Evolutionary conservation across 306 rosid genomes (phyloP), one percentile per base, ranked within the genome.

Genomic region (Dalbergia cochinchinensis): DNA sequence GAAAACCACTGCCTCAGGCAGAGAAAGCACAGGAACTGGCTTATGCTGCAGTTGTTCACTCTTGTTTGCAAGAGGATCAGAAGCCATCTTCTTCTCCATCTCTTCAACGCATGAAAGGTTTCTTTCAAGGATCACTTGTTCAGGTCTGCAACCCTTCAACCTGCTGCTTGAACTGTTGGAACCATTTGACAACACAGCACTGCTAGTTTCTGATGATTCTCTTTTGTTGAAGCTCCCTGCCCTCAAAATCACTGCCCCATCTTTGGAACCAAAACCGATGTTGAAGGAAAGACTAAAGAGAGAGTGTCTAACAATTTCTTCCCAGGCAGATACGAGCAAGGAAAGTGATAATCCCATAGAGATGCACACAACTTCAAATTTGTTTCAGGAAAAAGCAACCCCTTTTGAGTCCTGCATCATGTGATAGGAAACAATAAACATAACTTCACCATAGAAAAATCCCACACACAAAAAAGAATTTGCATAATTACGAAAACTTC

Each of bases 291-390:
- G 62, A 65, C 54, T 42, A 22, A 85, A 80, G 7, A 84, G 70
- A 12, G 83, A 80, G 34, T 81, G 85, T 12, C 83, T 78, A 35
- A 76, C 57, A 37, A 89, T 84, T 68, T 88, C 90, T 67, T 89
- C 83, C 94, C 94, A 89, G 53, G 90, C 85, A 37, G 92, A 89
- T 9, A 31, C 0, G 13, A 90, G 73, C 8, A 90, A 58, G 0
- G 96, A 92, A 26, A 89, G 82, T 68, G 94, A 90, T 74, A 88
- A 69, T 57, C 97, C 96, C 97, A 91, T 91, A 18, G 81, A 82
- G 77, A 1, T 44, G 16, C 65, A 22, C 44, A 34, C 57, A 22
- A 26, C 64, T 73, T 75, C 79, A 69, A 71, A 26, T 57, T 62
- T 42, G 4, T 71, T 19, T 55, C 48, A 33, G 59, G 41, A 61